Evolutionary conservation across 2,329 filamentous ascomycete species (phyloP).

Genomic region (Apiospora malaysiana): DNA sequence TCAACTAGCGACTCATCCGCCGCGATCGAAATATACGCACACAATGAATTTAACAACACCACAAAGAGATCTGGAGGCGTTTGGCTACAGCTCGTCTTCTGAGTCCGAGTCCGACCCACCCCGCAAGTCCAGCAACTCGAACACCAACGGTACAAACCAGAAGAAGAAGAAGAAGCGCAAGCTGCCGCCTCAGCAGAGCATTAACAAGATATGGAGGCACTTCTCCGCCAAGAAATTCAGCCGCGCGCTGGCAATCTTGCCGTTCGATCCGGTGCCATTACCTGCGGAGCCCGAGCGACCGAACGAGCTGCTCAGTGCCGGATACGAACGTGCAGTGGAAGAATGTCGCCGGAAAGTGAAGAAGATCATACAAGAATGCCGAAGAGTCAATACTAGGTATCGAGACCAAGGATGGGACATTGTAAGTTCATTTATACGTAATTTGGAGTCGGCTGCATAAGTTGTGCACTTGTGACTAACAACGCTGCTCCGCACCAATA

Average conservation of each 20-base stretch:
- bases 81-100: constrained; percentile 56
- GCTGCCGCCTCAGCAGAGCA: constrained; percentile 66
- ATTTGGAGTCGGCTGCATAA: neutral
- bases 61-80: constrained; percentile 36
- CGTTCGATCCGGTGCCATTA: constrained; percentile 64
- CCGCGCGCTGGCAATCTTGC: constrained; percentile 69
- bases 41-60: constrained; percentile 20
- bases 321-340: constrained; percentile 68
- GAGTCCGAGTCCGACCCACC: constrained; percentile 51
- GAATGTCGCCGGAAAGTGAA: constrained; percentile 67
- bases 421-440: constrained; percentile 46
- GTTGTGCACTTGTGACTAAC: neutral
- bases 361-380: constrained; percentile 70
- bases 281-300: constrained; percentile 56
- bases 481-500: constrained; percentile 35
- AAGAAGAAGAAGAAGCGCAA: constrained; percentile 65
- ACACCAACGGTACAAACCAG: constrained; percentile 45
- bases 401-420: constrained; percentile 68
- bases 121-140: constrained; percentile 40
- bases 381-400: constrained; percentile 80
- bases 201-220: constrained; percentile 70
- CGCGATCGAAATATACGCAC: neutral
- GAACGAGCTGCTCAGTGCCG: constrained; percentile 65
- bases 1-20: neutral
- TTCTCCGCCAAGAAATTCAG: constrained; percentile 67